A percentile compares a stretch with the other conserved stretches of the same genome.
These are phyloP conservation scores for Lasiodiplodia sp. DNA, from an alignment of 2,329 filamentous ascomycete species.

Conservation along the genomic window DNA sequence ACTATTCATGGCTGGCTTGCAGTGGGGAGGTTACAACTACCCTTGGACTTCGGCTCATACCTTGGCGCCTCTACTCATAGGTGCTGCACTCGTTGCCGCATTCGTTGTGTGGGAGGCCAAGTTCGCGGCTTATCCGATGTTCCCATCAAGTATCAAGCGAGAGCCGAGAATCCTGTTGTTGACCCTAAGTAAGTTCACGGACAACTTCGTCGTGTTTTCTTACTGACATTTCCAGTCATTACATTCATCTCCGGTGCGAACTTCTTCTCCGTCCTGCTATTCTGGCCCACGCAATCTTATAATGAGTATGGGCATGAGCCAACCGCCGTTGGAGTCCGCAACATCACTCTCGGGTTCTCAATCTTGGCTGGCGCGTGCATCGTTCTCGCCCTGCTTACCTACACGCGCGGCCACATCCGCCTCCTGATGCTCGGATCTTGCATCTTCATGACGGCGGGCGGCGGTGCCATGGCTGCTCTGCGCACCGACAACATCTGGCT, in stretches of 20 bases:
- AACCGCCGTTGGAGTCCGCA: conserved; percentile 42
- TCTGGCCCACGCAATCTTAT: conserved; percentile 42
- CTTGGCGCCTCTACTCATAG: conserved; percentile 46
- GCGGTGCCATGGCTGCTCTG: conserved; percentile 41
- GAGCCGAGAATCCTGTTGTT: conserved; percentile 53
- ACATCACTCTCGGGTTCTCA: conserved; percentile 38
- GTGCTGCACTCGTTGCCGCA: conserved; percentile 42
- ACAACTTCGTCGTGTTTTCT: too few relatives aligned
- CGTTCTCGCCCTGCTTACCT: conserved; percentile 41
- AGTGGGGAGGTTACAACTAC: conserved; percentile 50
- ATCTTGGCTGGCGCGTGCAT: conserved; percentile 41
- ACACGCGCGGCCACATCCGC: conserved; percentile 37
- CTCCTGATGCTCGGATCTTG: conserved; percentile 43
- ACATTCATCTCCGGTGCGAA: conserved; percentile 48
- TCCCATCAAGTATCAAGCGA: conserved; percentile 43
- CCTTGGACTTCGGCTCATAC: conserved; percentile 49
- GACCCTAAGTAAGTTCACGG: conserved; percentile 49
- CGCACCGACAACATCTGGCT: conserved; percentile 43
- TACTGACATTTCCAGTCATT: conserved; percentile 33
- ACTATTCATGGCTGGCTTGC: conserved; percentile 49
- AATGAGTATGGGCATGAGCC: conserved; percentile 42
- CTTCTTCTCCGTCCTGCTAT: conserved; percentile 41
- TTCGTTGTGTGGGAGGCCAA: conserved; percentile 50
- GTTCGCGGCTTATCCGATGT: conserved; percentile 49
- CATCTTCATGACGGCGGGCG: conserved; percentile 43